A percentile compares a stretch with the other conserved stretches of the same genome.
These are phyloP conservation scores for Neurospora sp. DNA, from an alignment of 495 filamentous ascomycete genomes.

Conservation along the genomic window DNA sequence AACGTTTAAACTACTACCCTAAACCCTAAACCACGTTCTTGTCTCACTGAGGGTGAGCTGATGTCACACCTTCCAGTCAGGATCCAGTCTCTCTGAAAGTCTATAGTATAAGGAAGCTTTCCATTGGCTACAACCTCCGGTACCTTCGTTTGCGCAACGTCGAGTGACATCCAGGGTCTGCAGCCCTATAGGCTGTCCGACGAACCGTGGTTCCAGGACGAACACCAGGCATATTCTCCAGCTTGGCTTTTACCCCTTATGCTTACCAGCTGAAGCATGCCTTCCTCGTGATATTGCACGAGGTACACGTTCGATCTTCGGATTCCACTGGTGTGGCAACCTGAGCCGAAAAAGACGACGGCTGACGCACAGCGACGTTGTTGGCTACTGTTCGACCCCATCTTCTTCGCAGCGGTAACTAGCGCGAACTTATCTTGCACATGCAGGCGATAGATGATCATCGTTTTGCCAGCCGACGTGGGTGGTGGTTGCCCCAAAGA, in stretches of 20 bases:
- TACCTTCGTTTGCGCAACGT: conserved; percentile 3
- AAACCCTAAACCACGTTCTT: background rate
- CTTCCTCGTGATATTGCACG: background rate
- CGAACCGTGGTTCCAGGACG: background rate
- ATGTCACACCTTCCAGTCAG: background rate
- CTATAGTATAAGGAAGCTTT: background rate
- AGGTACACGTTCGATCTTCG: background rate
- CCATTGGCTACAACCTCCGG: background rate
- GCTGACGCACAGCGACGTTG: background rate
- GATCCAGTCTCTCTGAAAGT: background rate
- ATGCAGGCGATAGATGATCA: background rate
- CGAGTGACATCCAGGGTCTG: conserved; percentile 12
- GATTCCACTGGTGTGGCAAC: background rate
- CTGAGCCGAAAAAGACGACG: background rate
- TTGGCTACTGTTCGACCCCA: background rate
- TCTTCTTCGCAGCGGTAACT: background rate
- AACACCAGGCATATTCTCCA: background rate
- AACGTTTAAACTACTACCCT: background rate
- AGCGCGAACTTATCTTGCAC: background rate
- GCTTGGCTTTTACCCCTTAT: background rate
- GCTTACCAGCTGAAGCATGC: background rate
- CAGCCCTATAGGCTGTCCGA: conserved; percentile 18
- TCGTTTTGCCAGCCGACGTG: background rate
- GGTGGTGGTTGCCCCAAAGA: background rate
- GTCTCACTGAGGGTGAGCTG: background rate